phyloP scores from a whole-genome alignment of 768 basidiomycete genomes.

The Naganishia friedmannii region DNA sequence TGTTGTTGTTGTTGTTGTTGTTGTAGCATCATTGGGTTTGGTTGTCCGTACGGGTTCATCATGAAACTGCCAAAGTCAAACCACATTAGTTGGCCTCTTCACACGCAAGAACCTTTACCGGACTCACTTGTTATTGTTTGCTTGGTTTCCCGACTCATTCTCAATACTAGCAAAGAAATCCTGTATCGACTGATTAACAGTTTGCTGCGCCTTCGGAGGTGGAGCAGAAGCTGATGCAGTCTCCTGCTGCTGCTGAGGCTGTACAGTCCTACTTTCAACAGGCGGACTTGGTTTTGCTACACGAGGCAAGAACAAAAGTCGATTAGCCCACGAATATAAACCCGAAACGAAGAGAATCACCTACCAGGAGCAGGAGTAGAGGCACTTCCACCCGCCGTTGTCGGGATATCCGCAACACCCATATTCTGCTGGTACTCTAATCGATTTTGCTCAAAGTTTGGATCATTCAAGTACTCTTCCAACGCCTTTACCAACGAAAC shows the following conservation, averaged over 20 bases:
- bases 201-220: conserved; percentile 43
- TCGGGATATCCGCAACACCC: conserved; percentile 58
- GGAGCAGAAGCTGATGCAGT: conserved; percentile 26
- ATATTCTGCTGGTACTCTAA: conserved; percentile 85
- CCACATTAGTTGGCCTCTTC: background rate
- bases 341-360: background rate
- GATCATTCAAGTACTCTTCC: conserved; percentile 92
- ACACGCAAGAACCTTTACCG: background rate
- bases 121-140: conserved; percentile 58
- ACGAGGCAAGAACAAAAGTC: too few species aligned
- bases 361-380: background rate
- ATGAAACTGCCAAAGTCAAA: conserved; percentile 10
- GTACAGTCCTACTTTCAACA: conserved; percentile 35
- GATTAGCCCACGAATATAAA: background rate
- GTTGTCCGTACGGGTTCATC: conserved; percentile 16
- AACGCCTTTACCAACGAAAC: conserved; percentile 88
- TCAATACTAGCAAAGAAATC: conserved; percentile 93
- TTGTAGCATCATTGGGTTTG: conserved; percentile 28
- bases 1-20: conserved; percentile 60
- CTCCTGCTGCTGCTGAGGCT: conserved; percentile 26
- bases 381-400: conserved; percentile 31
- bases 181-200: conserved; percentile 57
- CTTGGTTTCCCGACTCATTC: conserved; percentile 60
- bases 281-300: conserved; percentile 6
- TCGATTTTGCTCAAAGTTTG: conserved; percentile 93